Percentiles rank a stretch among this genome's conserved stretches.
Conservation (phyloP, 1,284 basidiomycete genomes). For the Chalciporus sp. region DNA sequence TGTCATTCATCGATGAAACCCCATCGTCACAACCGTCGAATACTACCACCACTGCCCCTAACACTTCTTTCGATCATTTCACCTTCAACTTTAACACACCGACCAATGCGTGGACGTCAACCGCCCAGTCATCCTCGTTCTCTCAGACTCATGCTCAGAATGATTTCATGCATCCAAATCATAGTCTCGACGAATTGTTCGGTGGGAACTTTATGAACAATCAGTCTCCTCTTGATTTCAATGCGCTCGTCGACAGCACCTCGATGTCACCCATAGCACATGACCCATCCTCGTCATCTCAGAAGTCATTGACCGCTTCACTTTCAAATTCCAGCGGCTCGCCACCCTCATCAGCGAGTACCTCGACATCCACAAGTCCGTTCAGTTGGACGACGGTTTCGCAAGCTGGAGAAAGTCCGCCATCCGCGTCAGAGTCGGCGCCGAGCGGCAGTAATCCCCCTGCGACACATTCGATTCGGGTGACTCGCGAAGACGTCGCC, state of each 20-base stretch:
- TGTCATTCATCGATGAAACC: constrained; percentile 71
- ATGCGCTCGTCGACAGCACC: constrained; percentile 44
- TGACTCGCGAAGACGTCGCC: constrained; percentile 55
- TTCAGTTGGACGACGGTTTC: constrained; percentile 38
- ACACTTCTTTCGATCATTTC: constrained; percentile 28
- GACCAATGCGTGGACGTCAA: constrained; percentile 36
- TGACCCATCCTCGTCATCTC: constrained; percentile 14
- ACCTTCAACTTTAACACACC: constrained; percentile 26
- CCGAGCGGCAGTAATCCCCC: constrained; percentile 5
- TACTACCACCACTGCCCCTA: constrained; percentile 20
- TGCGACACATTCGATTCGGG: constrained; percentile 46
- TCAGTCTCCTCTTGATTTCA: constrained; percentile 47
- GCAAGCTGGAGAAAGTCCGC: constrained; percentile 30
- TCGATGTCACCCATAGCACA: constrained; percentile 54
- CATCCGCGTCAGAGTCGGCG: constrained; percentile 28
- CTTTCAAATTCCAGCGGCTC: constrained; percentile 24
- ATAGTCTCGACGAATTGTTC: constrained; percentile 63
- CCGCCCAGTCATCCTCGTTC: constrained; percentile 42
- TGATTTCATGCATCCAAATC: constrained; percentile 37
- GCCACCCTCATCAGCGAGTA: constrained; percentile 32
- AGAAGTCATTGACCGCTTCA: constrained; percentile 27
- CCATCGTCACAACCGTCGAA: constrained; percentile 27
- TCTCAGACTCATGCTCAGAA: constrained; percentile 21
- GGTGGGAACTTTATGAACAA: constrained; percentile 51
- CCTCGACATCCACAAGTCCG: constrained; percentile 41